These are phyloP conservation scores for Fusarium sp. DNA, from an alignment of 2,329 filamentous ascomycete genomes.

Conservation along the genomic window DNA sequence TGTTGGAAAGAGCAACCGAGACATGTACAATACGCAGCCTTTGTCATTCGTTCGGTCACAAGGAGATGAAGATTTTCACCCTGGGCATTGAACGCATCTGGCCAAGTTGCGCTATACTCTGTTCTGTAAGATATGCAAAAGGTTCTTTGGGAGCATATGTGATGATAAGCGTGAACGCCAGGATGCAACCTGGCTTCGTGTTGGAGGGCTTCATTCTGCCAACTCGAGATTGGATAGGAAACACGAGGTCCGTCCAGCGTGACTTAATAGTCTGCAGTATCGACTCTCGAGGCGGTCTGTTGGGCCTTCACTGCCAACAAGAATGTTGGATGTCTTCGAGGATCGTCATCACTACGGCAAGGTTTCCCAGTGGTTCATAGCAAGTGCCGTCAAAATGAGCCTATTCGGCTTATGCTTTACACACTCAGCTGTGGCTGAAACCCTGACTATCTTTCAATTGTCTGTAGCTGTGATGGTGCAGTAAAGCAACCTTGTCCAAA, in stretches of 20 bases:
- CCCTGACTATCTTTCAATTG: background rate
- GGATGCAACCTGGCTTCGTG: conserved; percentile 3
- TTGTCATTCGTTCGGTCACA: conserved; percentile 12
- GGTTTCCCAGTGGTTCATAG: conserved; percentile 1
- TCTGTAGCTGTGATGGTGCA: background rate
- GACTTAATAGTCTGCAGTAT: background rate
- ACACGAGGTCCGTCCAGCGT: conserved; percentile 1
- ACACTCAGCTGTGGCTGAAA: conserved; percentile 34
- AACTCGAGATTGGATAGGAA: conserved; percentile 30
- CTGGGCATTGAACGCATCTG: background rate
- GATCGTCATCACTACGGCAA: conserved; percentile 7
- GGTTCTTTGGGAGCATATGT: conserved; percentile 5
- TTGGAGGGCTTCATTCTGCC: conserved; percentile 32
- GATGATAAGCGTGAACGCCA: conserved; percentile 6
- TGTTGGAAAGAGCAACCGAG: conserved; percentile 2
- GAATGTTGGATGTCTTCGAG: background rate
- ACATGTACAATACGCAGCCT: background rate
- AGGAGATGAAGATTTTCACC: conserved; percentile 8
- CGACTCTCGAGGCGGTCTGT: conserved; percentile 22
- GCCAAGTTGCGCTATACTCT: conserved; percentile 6
- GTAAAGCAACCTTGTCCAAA: background rate
- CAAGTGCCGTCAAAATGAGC: conserved; percentile 7
- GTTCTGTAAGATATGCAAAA: conserved; percentile 4
- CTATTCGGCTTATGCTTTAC: conserved; percentile 10
- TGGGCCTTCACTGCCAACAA: conserved; percentile 1